Evolutionary conservation across 129 eudicot species (phyloP).

Genomic region (Flaveria brownii): DNA sequence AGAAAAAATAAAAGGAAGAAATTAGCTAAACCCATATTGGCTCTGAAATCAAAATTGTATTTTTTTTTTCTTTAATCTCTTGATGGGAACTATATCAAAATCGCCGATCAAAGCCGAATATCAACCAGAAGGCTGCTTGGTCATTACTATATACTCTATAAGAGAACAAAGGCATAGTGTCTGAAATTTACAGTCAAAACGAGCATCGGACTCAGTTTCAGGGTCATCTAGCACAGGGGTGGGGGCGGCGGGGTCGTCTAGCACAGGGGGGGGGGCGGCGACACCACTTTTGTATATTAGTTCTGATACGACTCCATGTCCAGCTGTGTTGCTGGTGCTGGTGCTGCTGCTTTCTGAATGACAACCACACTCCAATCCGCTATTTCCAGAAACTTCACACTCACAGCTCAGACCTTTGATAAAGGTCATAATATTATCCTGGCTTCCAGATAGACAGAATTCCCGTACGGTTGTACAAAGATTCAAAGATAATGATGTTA

Average conservation of each 20-base stretch:
- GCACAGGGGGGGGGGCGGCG: not conserved
- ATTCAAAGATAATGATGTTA: slow-evolving; percentile 58
- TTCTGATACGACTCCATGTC: slow-evolving; percentile 31
- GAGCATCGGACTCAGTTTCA: slow-evolving; percentile 36
- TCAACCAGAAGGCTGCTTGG: slow-evolving; percentile 56
- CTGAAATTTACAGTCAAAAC: slow-evolving; percentile 80
- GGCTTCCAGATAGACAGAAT: slow-evolving; percentile 32
- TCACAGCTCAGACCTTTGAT: slow-evolving; percentile 25
- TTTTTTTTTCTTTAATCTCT: slow-evolving; percentile 35
- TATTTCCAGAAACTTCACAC: slow-evolving; percentile 40
- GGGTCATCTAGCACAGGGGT: slow-evolving; percentile 35
- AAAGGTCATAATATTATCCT: slow-evolving; percentile 3
- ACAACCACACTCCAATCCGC: slow-evolving; percentile 55
- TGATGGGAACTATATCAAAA: slow-evolving; percentile 39
- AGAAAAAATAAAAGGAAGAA: not conserved
- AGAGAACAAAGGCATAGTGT: slow-evolving; percentile 84
- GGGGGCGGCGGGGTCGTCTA: slow-evolving; percentile 31
- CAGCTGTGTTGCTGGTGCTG: slow-evolving; percentile 9
- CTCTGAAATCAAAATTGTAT: slow-evolving; percentile 36
- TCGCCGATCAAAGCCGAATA: slow-evolving; percentile 42
- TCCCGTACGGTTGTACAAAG: slow-evolving; percentile 54
- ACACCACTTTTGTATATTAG: slow-evolving; percentile 72
- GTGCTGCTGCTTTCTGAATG: slow-evolving; percentile 41
- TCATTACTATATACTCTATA: slow-evolving; percentile 66
- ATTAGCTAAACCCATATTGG: slow-evolving; percentile 3